A percentile compares a stretch with the other conserved stretches of the same genome.
These are phyloP conservation scores for Quercus aquifolioides DNA, from an alignment of 306 rosid genomes.

Conservation along the genomic window DNA sequence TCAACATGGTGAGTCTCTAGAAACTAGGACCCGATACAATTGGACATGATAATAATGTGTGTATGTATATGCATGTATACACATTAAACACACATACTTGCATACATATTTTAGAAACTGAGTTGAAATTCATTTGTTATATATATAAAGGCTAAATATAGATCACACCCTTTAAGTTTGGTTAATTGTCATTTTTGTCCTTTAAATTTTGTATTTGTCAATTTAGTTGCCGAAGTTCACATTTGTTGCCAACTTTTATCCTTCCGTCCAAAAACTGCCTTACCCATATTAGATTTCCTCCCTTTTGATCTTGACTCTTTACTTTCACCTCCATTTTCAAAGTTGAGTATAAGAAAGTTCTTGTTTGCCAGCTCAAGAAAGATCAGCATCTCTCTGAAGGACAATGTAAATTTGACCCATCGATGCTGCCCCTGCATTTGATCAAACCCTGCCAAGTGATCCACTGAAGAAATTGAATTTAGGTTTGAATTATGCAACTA, in stretches of 20 bases:
- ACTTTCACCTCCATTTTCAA: slow-evolving; percentile 38
- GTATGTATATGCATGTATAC: neutral
- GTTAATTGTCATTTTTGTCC: no score
- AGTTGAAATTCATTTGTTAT: neutral
- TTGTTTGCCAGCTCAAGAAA: slow-evolving; percentile 57
- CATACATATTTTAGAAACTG: neutral
- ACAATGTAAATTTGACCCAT: slow-evolving; percentile 46
- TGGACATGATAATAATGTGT: neutral
- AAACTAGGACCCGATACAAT: neutral
- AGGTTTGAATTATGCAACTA: slow-evolving; percentile 10
- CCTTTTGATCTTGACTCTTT: slow-evolving; percentile 29
- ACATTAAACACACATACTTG: neutral
- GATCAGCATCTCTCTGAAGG: slow-evolving; percentile 55
- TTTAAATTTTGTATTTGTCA: no score
- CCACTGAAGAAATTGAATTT: slow-evolving; percentile 40
- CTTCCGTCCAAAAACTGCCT: no score
- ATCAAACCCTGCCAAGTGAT: slow-evolving; percentile 38
- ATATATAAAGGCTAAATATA: no score
- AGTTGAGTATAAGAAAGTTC: slow-evolving; percentile 57
- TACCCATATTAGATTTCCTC: slow-evolving; percentile 23
- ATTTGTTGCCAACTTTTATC: no score
- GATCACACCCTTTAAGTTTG: no score
- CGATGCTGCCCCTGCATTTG: slow-evolving; percentile 26
- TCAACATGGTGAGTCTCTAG: neutral
- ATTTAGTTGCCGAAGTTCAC: no score